phyloP scores from a whole-genome alignment of 2,329 filamentous ascomycete species.

The Nannizzia gypsea region DNA sequence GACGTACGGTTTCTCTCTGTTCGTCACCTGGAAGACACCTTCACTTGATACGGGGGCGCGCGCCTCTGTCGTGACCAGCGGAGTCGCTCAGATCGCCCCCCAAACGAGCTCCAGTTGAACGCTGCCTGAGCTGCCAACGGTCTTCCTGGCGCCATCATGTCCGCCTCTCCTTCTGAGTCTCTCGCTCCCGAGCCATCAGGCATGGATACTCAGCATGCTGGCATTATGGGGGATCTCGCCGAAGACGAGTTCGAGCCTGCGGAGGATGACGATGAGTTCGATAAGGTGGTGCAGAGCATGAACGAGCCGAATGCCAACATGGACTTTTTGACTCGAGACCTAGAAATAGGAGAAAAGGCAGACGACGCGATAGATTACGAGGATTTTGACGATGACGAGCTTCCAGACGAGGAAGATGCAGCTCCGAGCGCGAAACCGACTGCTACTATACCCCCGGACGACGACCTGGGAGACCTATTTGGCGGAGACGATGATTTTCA shows the following conservation, averaged over 20 bases:
- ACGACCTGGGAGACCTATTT: constrained; percentile 1
- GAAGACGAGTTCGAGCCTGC: neutral
- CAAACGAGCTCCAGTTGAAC: neutral
- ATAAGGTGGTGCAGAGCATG: constrained; percentile 33
- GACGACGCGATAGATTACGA: constrained; percentile 85
- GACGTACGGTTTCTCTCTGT: neutral
- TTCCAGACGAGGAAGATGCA: constrained; percentile 56
- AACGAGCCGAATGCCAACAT: constrained; percentile 25
- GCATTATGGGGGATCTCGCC: neutral
- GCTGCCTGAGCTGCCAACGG: neutral
- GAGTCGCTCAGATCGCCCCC: neutral
- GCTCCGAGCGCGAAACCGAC: constrained; percentile 27
- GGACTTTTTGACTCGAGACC: constrained; percentile 31
- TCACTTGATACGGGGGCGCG: neutral
- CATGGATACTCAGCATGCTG: neutral
- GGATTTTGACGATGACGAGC: constrained; percentile 82
- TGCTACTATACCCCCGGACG: constrained; percentile 27
- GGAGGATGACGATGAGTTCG: constrained; percentile 29
- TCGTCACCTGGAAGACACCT: neutral
- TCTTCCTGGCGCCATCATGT: neutral
- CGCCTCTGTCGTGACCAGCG: neutral
- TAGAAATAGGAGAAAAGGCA: constrained; percentile 58
- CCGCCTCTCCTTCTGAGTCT: neutral
- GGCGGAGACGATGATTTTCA: constrained; percentile 5
- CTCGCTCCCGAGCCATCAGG: neutral